These are phyloP conservation scores for Cryptococcus sp. DNA, from an alignment of 1,284 basidiomycete genomes.

Conservation along the genomic window DNA sequence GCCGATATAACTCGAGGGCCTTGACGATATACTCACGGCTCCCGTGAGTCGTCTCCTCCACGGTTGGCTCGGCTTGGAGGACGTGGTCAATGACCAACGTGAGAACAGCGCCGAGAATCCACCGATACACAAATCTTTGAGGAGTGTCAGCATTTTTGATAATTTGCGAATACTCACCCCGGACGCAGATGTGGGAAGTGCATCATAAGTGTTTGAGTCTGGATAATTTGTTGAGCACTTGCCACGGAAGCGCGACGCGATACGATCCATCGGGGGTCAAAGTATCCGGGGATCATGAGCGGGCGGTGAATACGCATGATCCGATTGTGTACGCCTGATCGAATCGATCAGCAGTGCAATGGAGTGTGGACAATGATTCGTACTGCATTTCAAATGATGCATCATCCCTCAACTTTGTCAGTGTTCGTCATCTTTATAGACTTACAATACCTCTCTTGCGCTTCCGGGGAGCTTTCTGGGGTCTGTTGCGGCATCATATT, in stretches of 20 bases:
- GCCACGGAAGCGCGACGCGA: slow-evolving; percentile 8
- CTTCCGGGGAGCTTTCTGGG: too few relatives aligned
- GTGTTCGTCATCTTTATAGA: neutral
- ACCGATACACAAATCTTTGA: slow-evolving; percentile 22
- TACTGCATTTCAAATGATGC: slow-evolving; percentile 13
- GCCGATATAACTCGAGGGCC: neutral
- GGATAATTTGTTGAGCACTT: slow-evolving; percentile 20
- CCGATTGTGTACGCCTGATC: slow-evolving; percentile 23
- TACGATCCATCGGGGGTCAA: slow-evolving; percentile 3
- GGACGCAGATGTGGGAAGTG: slow-evolving; percentile 15
- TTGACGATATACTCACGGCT: neutral
- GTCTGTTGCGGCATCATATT: too few relatives aligned
- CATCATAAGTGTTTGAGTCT: slow-evolving; percentile 12
- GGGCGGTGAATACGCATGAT: slow-evolving; percentile 27
- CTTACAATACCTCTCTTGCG: neutral
- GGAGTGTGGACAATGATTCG: neutral
- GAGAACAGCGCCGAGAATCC: slow-evolving; percentile 26
- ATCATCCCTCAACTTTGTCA: slow-evolving; percentile 19
- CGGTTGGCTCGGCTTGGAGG: neutral
- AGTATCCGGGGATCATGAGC: slow-evolving; percentile 17
- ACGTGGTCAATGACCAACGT: slow-evolving; percentile 22
- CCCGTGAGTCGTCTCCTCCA: neutral
- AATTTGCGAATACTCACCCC: slow-evolving; percentile 8
- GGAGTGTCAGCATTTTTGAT: neutral
- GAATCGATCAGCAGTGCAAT: neutral